Conservation (phyloP, 805 yeast species). For the Wickerhamia fluorescens region DNA sequence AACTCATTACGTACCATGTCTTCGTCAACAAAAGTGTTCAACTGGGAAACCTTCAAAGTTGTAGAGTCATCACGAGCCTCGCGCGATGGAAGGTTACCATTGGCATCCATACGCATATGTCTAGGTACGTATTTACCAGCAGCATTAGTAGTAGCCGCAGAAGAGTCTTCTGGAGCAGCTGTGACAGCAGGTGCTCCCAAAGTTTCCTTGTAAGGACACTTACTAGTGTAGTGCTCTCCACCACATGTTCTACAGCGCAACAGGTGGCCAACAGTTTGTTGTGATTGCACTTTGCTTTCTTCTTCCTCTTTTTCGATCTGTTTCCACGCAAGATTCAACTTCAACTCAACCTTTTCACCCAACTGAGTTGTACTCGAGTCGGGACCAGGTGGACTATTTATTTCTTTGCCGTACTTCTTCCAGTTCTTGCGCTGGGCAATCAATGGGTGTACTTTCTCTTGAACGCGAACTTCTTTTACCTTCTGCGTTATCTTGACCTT, state of each 20-base stretch:
- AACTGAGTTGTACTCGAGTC: conserved; percentile 81
- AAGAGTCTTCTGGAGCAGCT: conserved; percentile 36
- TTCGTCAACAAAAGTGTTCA: conserved; percentile 81
- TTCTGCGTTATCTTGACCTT: conserved; percentile 84
- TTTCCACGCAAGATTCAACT: conserved; percentile 71
- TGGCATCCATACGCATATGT: conserved; percentile 39
- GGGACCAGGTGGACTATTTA: conserved; percentile 70
- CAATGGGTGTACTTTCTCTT: conserved; percentile 74
- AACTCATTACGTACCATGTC: conserved; percentile 69
- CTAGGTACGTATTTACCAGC: conserved; percentile 37
- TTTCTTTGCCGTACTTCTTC: conserved; percentile 83
- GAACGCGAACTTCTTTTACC: conserved; percentile 67
- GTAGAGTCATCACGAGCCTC: conserved; percentile 71
- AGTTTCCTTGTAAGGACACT: conserved; percentile 94
- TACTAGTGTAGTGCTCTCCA: conserved; percentile 87
- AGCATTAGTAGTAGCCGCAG: conserved; percentile 12
- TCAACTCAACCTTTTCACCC: conserved; percentile 76
- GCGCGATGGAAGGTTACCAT: conserved; percentile 31
- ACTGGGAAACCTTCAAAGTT: conserved; percentile 85
- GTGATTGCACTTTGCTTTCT: conserved; percentile 42
- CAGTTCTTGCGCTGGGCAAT: conserved; percentile 87
- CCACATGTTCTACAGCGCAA: conserved; percentile 85
- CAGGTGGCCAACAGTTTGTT: conserved; percentile 35
- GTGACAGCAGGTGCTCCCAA: conserved; percentile 47
- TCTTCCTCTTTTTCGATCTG: conserved; percentile 70